These are phyloP conservation scores for Malus sylvestris DNA, from an alignment of 306 rosid species.

Conservation along the genomic window DNA sequence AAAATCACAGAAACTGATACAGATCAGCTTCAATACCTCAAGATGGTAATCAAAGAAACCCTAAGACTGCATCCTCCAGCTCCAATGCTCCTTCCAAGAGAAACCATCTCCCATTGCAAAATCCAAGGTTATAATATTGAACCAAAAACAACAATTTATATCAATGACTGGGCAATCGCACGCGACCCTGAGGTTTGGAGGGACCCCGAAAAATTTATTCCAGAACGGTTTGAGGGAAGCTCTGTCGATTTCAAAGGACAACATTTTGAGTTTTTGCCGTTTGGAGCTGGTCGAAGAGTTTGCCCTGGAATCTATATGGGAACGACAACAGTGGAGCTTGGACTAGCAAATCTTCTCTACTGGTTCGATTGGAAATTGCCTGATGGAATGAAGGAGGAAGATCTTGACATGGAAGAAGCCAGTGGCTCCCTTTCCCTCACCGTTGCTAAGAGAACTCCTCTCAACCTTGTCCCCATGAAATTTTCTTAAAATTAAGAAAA, in stretches of 20 bases:
- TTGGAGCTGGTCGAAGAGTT: constrained; percentile 38
- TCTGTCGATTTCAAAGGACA: constrained; percentile 33
- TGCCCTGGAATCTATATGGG: constrained; percentile 36
- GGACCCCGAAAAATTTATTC: constrained; percentile 21
- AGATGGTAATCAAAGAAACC: constrained; percentile 36
- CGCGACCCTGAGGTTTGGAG: constrained; percentile 28
- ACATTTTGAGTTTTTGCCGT: constrained; percentile 33
- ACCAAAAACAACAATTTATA: constrained; percentile 14
- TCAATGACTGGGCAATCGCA: constrained; percentile 39
- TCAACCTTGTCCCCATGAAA: constrained; percentile 21
- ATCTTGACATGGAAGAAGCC: constrained; percentile 37
- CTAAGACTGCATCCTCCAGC: constrained; percentile 42
- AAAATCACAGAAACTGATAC: constrained; percentile 21
- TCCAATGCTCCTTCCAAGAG: constrained; percentile 35
- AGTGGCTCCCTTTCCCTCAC: constrained; percentile 16
- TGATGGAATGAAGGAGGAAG: constrained; percentile 21
- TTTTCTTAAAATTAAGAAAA: neutral
- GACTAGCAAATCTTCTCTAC: constrained; percentile 38
- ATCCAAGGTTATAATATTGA: constrained; percentile 23
- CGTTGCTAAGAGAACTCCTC: constrained; percentile 21
- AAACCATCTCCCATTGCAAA: constrained; percentile 18
- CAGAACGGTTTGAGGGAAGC: constrained; percentile 34
- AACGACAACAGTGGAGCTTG: constrained; percentile 15
- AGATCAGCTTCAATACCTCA: constrained; percentile 22
- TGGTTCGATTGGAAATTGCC: constrained; percentile 41